Percentiles rank a stretch among this genome's conserved stretches.
phyloP scores from a whole-genome alignment of 192 early-diverging fungal species.

The Umbelopsis ramanniana region DNA sequence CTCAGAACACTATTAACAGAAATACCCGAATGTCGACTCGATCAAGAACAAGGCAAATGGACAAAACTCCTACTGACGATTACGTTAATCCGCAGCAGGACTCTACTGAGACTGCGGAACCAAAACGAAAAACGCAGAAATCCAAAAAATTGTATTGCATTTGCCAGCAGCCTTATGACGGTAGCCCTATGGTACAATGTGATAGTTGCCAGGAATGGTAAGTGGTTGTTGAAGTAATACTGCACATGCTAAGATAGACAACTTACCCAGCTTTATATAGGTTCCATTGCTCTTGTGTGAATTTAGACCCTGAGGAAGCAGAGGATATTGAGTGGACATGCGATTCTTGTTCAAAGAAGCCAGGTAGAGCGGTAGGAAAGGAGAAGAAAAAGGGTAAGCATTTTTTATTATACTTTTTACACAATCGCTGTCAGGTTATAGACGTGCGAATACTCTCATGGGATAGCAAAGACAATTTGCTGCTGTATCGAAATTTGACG shows the following conservation, averaged over 20 bases:
- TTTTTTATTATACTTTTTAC: background rate
- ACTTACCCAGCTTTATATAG: slow-evolving; percentile 4
- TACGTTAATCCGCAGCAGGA: background rate
- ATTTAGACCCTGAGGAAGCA: slow-evolving; percentile 37
- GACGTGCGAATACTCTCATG: background rate
- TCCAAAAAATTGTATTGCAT: slow-evolving; percentile 70
- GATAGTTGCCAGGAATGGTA: slow-evolving; percentile 80
- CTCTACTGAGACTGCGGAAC: background rate
- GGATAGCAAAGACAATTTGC: background rate
- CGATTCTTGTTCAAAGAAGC: slow-evolving; percentile 29
- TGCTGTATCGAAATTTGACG: background rate
- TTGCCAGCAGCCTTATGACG: slow-evolving; percentile 69
- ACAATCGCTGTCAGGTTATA: background rate
- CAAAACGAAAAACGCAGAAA: slow-evolving; percentile 22
- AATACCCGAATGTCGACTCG: slow-evolving; percentile 7
- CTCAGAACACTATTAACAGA: background rate
- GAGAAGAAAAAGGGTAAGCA: background rate
- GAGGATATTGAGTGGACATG: slow-evolving; percentile 43
- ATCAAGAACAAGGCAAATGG: background rate
- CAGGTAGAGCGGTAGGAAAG: background rate
- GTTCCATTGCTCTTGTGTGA: slow-evolving; percentile 42
- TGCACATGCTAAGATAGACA: background rate
- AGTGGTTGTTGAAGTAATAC: slow-evolving; percentile 13
- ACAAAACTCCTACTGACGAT: background rate
- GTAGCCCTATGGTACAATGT: slow-evolving; percentile 79